These are phyloP conservation scores for Rosa chinensis DNA, from an alignment of 306 rosid species.

Conservation along the genomic window DNA sequence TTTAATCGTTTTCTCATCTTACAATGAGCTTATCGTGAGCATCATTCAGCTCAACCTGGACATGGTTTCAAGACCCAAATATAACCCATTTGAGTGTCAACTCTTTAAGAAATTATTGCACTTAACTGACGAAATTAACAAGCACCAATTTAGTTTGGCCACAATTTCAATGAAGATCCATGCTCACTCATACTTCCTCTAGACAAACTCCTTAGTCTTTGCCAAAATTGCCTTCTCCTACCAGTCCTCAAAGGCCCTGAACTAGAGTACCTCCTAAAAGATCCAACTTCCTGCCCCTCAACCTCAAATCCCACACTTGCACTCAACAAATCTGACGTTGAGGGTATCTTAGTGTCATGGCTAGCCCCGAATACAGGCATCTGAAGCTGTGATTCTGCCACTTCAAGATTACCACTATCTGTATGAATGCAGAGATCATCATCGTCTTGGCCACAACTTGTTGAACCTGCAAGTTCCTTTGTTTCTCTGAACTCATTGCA, in stretches of 20 bases:
- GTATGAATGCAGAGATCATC: slow-evolving; percentile 36
- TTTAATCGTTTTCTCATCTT: neutral
- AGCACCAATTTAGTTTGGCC: slow-evolving; percentile 28
- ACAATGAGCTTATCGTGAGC: neutral
- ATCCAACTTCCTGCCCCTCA: slow-evolving; percentile 52
- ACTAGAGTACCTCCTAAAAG: slow-evolving; percentile 63
- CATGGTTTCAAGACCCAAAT: neutral
- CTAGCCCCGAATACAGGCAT: slow-evolving; percentile 36
- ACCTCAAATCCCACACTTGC: slow-evolving; percentile 39
- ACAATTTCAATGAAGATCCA: slow-evolving; percentile 55
- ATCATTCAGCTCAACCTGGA: neutral
- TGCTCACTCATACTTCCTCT: slow-evolving; percentile 77
- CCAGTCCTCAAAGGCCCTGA: slow-evolving; percentile 66
- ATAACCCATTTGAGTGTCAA: no score
- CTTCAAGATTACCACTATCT: slow-evolving; percentile 28
- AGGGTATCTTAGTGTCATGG: slow-evolving; percentile 37
- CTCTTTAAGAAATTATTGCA: neutral
- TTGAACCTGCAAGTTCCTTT: slow-evolving; percentile 43
- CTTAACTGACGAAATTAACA: neutral
- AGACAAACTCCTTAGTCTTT: slow-evolving; percentile 60
- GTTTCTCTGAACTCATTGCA: slow-evolving; percentile 76
- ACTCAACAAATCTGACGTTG: slow-evolving; percentile 52
- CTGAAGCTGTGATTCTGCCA: slow-evolving; percentile 19
- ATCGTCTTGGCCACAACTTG: slow-evolving; percentile 46
- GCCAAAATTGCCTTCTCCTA: slow-evolving; percentile 64